phyloP scores from a whole-genome alignment of 768 basidiomycete species.

The Tricholoma hemisulphureum region DNA sequence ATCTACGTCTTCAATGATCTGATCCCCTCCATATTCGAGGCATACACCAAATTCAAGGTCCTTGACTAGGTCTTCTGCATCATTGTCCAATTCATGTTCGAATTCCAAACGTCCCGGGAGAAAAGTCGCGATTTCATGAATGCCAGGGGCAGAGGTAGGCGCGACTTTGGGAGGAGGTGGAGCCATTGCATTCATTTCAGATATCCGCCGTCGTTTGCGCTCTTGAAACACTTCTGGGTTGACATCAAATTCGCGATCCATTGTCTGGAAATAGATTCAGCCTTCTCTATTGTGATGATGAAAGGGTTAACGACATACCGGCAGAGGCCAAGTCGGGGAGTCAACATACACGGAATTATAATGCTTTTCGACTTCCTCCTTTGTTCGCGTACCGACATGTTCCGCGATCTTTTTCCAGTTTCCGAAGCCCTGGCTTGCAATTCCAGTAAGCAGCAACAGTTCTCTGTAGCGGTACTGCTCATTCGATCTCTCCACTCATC shows the following conservation, averaged over 20 bases:
- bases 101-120: slow-evolving; percentile 98
- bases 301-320: slow-evolving; percentile 48
- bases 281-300: slow-evolving; percentile 12
- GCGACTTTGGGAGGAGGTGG: slow-evolving; percentile 65
- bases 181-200: slow-evolving; percentile 63
- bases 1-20: slow-evolving; percentile 74
- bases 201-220: slow-evolving; percentile 85
- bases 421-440: slow-evolving; percentile 83
- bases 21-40: slow-evolving; percentile 78
- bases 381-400: slow-evolving; percentile 90
- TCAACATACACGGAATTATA: slow-evolving; percentile 81
- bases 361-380: slow-evolving; percentile 90
- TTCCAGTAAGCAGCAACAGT: slow-evolving; percentile 83
- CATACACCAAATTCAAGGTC: slow-evolving; percentile 96
- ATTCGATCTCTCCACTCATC: neutral
- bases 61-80: slow-evolving; percentile 93
- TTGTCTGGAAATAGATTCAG: slow-evolving; percentile 30
- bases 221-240: slow-evolving; percentile 84
- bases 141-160: slow-evolving; percentile 85
- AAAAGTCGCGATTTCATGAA: slow-evolving; percentile 90
- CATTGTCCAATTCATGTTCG: slow-evolving; percentile 96
- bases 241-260: slow-evolving; percentile 66
- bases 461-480: slow-evolving; percentile 52
- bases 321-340: slow-evolving; percentile 76
- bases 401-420: slow-evolving; percentile 98